Conservation (phyloP, 108 stramenopile genomes). For the Nitzschia sp. region DNA sequence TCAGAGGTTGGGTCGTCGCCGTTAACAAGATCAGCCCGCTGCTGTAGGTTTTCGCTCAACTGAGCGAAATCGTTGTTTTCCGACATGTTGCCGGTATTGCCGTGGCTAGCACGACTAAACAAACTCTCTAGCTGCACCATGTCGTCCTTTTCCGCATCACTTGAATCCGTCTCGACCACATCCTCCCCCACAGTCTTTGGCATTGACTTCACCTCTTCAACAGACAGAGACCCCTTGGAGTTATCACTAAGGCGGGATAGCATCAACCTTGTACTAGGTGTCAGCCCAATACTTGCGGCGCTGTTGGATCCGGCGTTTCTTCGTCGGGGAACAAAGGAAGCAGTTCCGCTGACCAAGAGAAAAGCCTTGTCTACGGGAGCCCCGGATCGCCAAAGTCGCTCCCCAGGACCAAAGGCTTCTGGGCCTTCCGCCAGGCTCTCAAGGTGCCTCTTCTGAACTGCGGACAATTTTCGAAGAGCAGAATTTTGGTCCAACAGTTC, state of each 20-base stretch:
- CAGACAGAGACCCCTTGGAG: constrained; percentile 5
- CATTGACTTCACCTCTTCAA: neutral
- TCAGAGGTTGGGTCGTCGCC: constrained; percentile 13
- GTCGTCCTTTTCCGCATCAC: constrained; percentile 35
- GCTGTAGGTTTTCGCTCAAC: constrained; percentile 58
- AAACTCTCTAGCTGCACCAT: constrained; percentile 41
- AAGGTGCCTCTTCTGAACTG: constrained; percentile 84
- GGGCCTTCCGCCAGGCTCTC: constrained; percentile 83
- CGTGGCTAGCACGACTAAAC: constrained; percentile 31
- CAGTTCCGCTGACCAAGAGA: constrained; percentile 78
- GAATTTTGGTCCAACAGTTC: constrained; percentile 79
- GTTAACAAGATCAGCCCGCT: constrained; percentile 53
- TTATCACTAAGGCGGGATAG: constrained; percentile 10
- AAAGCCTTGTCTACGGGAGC: constrained; percentile 77
- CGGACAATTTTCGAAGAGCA: constrained; percentile 73
- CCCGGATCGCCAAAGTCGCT: constrained; percentile 76
- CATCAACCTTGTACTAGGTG: constrained; percentile 16
- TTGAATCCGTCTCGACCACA: constrained; percentile 44
- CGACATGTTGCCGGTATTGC: constrained; percentile 22
- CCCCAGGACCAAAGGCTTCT: constrained; percentile 66
- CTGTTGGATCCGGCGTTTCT: constrained; percentile 57
- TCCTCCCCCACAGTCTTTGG: constrained; percentile 3
- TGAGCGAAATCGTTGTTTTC: constrained; percentile 58
- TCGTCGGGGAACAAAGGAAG: constrained; percentile 70
- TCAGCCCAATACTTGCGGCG: constrained; percentile 2